Percentiles rank a stretch among this genome's conserved stretches.
These are phyloP conservation scores for Magnusiomyces paraingens DNA, from an alignment of 1,139 yeast species.

Conservation along the genomic window DNA sequence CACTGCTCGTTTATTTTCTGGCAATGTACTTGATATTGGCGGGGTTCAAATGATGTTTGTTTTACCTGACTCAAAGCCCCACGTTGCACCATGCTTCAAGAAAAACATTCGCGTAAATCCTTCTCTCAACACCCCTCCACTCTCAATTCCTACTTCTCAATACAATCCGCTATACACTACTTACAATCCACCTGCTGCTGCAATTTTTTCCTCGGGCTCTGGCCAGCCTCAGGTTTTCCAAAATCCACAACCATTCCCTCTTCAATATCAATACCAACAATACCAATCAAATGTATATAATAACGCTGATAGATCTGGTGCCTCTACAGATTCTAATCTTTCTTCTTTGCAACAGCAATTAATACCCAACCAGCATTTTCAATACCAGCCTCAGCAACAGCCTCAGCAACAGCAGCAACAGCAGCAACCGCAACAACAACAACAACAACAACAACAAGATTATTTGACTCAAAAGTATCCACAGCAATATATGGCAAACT, in stretches of 20 bases:
- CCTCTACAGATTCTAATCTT: neutral
- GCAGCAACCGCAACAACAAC: conserved; percentile 12
- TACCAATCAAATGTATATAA: neutral
- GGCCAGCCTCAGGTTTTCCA: neutral
- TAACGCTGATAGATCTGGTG: neutral
- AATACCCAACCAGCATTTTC: neutral
- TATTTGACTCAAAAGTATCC: neutral
- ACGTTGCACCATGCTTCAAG: conserved; percentile 22
- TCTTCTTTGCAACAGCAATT: conserved; percentile 5
- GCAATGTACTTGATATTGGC: conserved; percentile 86
- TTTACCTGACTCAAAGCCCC: conserved; percentile 83
- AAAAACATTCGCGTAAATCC: conserved; percentile 2
- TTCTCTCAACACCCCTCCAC: neutral
- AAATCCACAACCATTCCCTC: neutral
- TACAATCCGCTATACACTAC: neutral
- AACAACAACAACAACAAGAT: conserved; percentile 4
- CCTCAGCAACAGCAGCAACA: conserved; percentile 8
- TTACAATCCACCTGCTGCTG: neutral
- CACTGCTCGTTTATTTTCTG: conserved; percentile 55
- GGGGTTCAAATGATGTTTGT: conserved; percentile 99
- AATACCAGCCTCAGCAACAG: conserved; percentile 8
- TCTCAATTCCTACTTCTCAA: neutral
- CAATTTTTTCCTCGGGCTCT: neutral
- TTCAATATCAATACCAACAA: neutral
- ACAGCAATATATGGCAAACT: neutral